Base-by-base conservation (phyloP, 1,284 basidiomycete species). In the Ustilago cynodontis region DNA sequence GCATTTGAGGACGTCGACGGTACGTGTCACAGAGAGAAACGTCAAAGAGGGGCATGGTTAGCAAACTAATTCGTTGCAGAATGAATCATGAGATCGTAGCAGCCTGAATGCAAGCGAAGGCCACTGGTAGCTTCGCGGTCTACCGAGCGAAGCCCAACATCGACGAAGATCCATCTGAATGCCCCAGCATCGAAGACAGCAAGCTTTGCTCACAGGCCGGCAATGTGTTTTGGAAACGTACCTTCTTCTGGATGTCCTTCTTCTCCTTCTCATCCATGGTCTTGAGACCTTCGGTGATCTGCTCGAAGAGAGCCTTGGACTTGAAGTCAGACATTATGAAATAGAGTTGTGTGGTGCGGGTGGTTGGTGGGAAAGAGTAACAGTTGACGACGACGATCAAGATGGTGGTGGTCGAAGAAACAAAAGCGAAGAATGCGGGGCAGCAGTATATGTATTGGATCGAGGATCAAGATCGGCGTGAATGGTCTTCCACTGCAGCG, bases 211-310 rank as follows among this genome's bases (percentile, higher is more conserved):
- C n/a, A n/a, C n/a, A n/a, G n/a, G n/a, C n/a, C n/a, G n/a, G n/a
- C n/a, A n/a, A n/a, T n/a, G n/a, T n/a, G n/a, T n/a, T n/a, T n/a
- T n/a, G 6, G 8, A 7, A 47, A 76, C 78, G 26, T 67, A 93
- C 94, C 91, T 95, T 95, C 87, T 95, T 94, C 71, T 95, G 91
- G 86, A 93, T 91, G 45, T 89, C 87, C 83, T 91, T 89, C 88
- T 91, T 94, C 88, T 96, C 92, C 66, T 89, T 87, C 59, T 93
- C 92, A 59, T 88, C 89, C 88, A 90, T 91, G 65, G 87, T 86
- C 47, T 88, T 88, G 83, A 95, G 92, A 18, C 90, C 89, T n/a
- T 87, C 73, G 49, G 89, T 88, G 81, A 97, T 90, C 53, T 87
- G 88, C 71, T 85, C 59, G 80, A 85, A 84, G 52, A 82, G 79